Conservation (phyloP, 2,329 filamentous ascomycete species). For the Lizonia empirigonia region DNA sequence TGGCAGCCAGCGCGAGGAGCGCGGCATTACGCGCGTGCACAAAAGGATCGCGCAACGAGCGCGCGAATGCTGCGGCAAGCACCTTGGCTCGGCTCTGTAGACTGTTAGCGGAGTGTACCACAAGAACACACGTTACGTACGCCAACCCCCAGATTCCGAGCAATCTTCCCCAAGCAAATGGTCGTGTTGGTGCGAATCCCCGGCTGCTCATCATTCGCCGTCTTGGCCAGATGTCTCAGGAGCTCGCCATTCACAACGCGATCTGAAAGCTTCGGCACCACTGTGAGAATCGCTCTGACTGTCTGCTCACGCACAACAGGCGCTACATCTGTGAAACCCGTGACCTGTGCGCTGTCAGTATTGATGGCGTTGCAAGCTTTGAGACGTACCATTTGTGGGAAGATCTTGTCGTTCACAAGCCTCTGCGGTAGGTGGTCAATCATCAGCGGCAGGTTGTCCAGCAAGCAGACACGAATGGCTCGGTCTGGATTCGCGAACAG, state of each 20-base stretch:
- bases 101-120: constrained; percentile 13
- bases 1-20: constrained; percentile 83
- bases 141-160: constrained; percentile 77
- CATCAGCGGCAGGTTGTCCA: constrained; percentile 88
- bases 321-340: constrained; percentile 89
- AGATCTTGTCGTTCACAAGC: constrained; percentile 93
- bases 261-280: constrained; percentile 89
- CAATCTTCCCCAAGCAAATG: constrained; percentile 95
- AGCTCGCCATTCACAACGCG: constrained; percentile 92
- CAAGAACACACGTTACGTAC: constrained; percentile 43
- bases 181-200: constrained; percentile 98
- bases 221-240: constrained; percentile 88
- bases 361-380: neutral
- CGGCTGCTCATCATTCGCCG: constrained; percentile 95
- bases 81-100: constrained; percentile 80
- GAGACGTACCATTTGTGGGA: constrained; percentile 77
- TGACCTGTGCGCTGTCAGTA: constrained; percentile 63
- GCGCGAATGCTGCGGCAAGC: constrained; percentile 86
- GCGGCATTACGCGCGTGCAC: constrained; percentile 91
- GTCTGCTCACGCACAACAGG: constrained; percentile 95
- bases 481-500: constrained; percentile 91
- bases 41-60: constrained; percentile 90
- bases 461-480: constrained; percentile 84
- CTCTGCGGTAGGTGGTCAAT: constrained; percentile 89
- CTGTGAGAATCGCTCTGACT: constrained; percentile 86